These are phyloP conservation scores for Crassisporium funariophilum DNA, from an alignment of 768 basidiomycete species.

Conservation along the genomic window DNA sequence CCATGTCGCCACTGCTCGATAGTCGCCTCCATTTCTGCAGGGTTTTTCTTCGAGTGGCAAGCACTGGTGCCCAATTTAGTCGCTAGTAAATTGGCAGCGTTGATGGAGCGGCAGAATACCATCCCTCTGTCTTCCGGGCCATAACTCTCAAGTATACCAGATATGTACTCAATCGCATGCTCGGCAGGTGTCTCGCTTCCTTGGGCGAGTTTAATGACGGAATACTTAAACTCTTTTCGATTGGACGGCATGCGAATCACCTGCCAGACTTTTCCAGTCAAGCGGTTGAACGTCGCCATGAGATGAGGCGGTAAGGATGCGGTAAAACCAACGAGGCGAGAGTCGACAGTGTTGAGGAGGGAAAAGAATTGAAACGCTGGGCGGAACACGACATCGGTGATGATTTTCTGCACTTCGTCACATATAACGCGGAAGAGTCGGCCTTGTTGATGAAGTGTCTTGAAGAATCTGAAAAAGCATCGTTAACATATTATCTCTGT, in stretches of 20 bases:
- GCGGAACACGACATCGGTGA: slow-evolving; percentile 1
- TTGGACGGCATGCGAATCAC: slow-evolving; percentile 1
- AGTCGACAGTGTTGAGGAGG: not conserved
- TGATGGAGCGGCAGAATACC: too few species aligned
- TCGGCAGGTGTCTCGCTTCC: not conserved
- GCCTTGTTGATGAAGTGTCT: not conserved
- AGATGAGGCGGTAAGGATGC: slow-evolving; percentile 6
- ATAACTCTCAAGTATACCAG: not conserved
- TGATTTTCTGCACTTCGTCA: slow-evolving; percentile 3
- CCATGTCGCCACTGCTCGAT: not conserved
- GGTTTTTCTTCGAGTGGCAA: not conserved
- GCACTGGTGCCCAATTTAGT: too few species aligned
- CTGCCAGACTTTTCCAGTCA: slow-evolving; percentile 5
- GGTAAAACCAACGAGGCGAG: not conserved
- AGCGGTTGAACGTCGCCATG: not conserved
- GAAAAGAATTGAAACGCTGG: not conserved
- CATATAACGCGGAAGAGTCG: not conserved
- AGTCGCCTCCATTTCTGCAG: not conserved
- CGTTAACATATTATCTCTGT: not conserved
- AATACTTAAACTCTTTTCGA: slow-evolving; percentile 3
- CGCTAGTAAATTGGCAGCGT: too few species aligned
- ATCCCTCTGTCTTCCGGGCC: too few species aligned
- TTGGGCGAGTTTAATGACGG: not conserved
- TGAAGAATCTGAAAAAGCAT: slow-evolving; percentile 3
- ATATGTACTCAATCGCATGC: not conserved